phyloP scores from a whole-genome alignment of 106 monocot species.

The Dioscorea dumetorum region DNA sequence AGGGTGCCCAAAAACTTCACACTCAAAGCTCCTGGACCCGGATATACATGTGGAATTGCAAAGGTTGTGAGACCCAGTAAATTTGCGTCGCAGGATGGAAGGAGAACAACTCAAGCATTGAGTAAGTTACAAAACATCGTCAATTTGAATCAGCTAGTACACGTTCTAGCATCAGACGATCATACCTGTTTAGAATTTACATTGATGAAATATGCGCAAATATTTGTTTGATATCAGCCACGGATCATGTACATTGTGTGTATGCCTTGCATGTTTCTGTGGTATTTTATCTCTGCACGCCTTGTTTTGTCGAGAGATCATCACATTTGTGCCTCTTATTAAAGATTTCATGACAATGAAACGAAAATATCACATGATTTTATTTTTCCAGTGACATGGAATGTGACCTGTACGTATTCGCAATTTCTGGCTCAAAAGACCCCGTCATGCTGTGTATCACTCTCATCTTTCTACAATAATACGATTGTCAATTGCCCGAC shows the following conservation, averaged over 20 bases:
- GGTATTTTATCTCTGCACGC: too few species aligned
- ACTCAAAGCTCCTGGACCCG: constrained; percentile 59
- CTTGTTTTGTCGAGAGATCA: too few species aligned
- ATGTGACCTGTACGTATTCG: constrained; percentile 84
- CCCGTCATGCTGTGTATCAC: constrained; percentile 83
- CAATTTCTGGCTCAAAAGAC: constrained; percentile 74
- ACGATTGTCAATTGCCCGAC: constrained; percentile 79
- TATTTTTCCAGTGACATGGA: constrained; percentile 85
- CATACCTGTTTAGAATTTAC: too few species aligned
- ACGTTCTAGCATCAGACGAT: too few species aligned
- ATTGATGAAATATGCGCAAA: too few species aligned
- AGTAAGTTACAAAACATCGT: constrained; percentile 33
- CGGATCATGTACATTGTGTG: too few species aligned
- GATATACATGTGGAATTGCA: constrained; percentile 64
- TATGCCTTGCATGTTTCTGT: too few species aligned
- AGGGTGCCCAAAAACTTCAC: constrained; percentile 65
- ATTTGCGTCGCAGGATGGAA: constrained; percentile 49
- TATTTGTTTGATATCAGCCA: too few species aligned
- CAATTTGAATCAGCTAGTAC: too few species aligned
- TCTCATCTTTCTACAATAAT: constrained; percentile 91
- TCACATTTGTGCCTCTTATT: too few species aligned
- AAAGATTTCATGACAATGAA: too few species aligned
- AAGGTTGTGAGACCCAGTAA: constrained; percentile 52
- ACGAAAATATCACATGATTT: neutral
- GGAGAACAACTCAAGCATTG: constrained; percentile 80